Evolutionary conservation across 2,329 filamentous ascomycete genomes (phyloP), one percentile per base, ranked within the genome.

Genomic region (Stagonosporopsis chrysanthemi): DNA sequence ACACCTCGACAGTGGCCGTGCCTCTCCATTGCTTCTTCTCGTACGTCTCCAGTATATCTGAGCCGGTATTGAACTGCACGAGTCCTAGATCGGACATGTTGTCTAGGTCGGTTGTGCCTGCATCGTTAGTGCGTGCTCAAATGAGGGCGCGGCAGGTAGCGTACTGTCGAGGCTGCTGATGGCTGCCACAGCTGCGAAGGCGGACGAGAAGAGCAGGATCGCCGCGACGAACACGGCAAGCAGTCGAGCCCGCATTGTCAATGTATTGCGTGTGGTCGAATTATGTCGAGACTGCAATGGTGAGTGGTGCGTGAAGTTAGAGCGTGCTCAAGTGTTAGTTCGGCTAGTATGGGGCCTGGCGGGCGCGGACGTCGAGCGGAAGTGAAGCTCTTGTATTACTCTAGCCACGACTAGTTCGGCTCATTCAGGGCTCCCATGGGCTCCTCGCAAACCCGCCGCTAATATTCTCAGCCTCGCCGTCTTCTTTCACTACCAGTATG

Each of bases 401-500:
- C 8, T 31, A 12, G 29, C 29, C 19, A 22, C 14, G 17, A 19
- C 17, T 11, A 39, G 11, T 7, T 9, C 19, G 12, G 6, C 11
- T 22, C 35, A 22, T 29, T 54, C 29, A 71, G n/a, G 85, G 84
- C 40, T 85, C 77, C 75, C 84, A 87, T 2, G 86, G 79, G 5
- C 80, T 79, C 2, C 55, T 74, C 2, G 85, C 84, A 51, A 82
- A 79, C 2, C 71, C 76, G 1, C 85, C 84, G 22, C 81, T 86
- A 44, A 88, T 70, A 12, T 86, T 73, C 42, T 86, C 82, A 0
- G 86, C 82, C 49, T 83, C 78, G 0, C 81, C 84, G 49, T 81
- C 68, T 52, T 82, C 81, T 52, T 70, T 83, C 7, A 88, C 83
- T 3, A 88, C 74, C 48, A 87, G 81, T 7, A 88, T 79, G 65